phyloP scores from a whole-genome alignment of 352 stramenopile genomes.

The Lagenidium sp. region DNA sequence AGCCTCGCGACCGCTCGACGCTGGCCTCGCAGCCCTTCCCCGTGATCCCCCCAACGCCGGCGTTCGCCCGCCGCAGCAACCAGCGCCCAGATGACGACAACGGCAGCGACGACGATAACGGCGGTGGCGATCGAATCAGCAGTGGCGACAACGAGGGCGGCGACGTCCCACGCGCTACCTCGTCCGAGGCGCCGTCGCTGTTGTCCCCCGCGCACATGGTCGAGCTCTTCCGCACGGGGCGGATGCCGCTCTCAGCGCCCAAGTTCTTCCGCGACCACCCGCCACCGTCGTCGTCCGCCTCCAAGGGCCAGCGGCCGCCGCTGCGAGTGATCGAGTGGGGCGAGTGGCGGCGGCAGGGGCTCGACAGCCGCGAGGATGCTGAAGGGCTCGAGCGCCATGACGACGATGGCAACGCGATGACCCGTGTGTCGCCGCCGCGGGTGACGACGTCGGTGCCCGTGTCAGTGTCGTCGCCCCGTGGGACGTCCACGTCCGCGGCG shows the following conservation, averaged over 20 bases:
- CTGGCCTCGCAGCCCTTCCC: constrained; percentile 5
- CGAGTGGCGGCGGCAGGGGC: constrained; percentile 10
- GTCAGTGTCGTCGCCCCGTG: no score
- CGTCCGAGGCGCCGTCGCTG: constrained; percentile 15
- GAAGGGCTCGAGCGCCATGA: background rate
- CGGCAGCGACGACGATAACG: no score
- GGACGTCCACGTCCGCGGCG: no score
- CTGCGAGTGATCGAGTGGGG: constrained; percentile 16
- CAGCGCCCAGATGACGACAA: background rate
- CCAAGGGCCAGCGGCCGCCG: constrained; percentile 7
- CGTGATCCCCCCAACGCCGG: constrained; percentile 20
- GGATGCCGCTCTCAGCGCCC: constrained; percentile 52
- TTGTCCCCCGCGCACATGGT: constrained; percentile 59
- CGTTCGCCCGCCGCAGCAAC: background rate
- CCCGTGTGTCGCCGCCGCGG: no score
- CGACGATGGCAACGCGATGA: background rate
- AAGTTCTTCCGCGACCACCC: constrained; percentile 32
- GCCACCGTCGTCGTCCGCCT: no score
- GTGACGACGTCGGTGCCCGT: background rate
- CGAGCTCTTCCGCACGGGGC: constrained; percentile 49
- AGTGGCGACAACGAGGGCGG: no score
- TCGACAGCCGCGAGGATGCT: background rate
- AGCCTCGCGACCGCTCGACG: background rate
- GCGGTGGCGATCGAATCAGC: no score
- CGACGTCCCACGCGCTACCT: background rate